Conservation (phyloP, 2,329 filamentous ascomycete species). For the Calonectria henricotiae region DNA sequence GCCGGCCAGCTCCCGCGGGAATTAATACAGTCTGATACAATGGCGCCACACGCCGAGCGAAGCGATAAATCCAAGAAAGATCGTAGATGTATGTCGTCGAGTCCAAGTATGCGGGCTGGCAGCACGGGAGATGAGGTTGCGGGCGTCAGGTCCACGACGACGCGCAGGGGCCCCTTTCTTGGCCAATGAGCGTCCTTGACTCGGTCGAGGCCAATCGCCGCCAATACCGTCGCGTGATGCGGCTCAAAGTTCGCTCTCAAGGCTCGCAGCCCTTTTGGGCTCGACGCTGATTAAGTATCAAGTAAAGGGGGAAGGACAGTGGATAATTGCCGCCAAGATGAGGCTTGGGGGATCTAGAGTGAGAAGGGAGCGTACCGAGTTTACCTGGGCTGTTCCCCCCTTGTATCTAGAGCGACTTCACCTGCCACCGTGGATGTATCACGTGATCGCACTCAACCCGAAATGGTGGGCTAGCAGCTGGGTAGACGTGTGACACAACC, state of each 20-base stretch:
- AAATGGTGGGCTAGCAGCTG: not conserved
- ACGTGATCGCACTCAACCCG: not conserved
- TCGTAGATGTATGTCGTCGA: conserved; percentile 13
- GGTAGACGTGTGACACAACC: not conserved
- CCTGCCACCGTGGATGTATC: not conserved
- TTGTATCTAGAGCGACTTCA: no score
- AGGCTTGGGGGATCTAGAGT: no score
- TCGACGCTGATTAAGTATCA: no score
- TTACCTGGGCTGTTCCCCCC: no score
- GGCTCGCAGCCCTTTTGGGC: no score
- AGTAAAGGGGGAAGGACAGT: no score
- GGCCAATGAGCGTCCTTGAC: conserved; percentile 2
- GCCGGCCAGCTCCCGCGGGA: not conserved
- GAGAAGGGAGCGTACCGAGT: no score
- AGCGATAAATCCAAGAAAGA: conserved; percentile 9
- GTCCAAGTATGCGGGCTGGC: not conserved
- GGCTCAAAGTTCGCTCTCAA: not conserved
- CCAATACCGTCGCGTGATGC: not conserved
- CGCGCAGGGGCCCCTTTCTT: not conserved
- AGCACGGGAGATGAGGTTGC: not conserved
- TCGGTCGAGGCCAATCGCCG: not conserved
- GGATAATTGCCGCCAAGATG: no score
- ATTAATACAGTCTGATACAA: conserved; percentile 9
- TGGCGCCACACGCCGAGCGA: not conserved
- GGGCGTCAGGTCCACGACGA: not conserved